Percentiles rank a stretch among this genome's conserved stretches.
Conservation (phyloP, 2,329 filamentous ascomycete species). For the Phaeosphaeriaceae sp. region DNA sequence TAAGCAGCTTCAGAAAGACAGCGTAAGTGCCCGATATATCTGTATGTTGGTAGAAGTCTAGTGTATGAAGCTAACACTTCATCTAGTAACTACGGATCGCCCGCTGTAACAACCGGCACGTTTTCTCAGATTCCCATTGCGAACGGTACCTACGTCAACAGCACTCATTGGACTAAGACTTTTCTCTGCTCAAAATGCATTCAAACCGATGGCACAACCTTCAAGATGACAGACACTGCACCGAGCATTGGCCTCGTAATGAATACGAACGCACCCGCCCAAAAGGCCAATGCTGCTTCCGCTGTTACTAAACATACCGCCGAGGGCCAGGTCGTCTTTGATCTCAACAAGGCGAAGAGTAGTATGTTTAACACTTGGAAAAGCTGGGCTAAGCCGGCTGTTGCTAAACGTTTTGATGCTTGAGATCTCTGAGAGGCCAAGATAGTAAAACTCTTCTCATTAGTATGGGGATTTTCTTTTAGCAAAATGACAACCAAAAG, state of each 20-base stretch:
- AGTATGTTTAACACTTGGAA: constrained; percentile 34
- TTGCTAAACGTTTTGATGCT: constrained; percentile 3
- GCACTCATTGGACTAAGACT: constrained; percentile 60
- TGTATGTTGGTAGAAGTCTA: neutral
- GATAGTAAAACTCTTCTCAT: too few species aligned
- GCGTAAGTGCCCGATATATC: constrained; percentile 19
- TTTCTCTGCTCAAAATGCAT: constrained; percentile 57
- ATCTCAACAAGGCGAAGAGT: constrained; percentile 31
- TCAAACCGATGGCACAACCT: constrained; percentile 36
- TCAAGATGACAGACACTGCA: constrained; percentile 23
- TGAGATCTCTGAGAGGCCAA: neutral
- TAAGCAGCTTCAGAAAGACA: constrained; percentile 54
- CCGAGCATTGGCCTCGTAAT: constrained; percentile 34
- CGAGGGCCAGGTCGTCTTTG: constrained; percentile 29
- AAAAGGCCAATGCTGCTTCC: constrained; percentile 20
- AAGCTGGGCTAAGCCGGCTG: constrained; percentile 20
- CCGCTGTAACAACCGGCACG: constrained; percentile 53
- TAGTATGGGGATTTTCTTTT: neutral
- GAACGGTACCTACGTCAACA: constrained; percentile 60
- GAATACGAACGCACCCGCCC: constrained; percentile 25
- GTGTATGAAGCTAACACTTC: neutral
- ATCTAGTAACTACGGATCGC: constrained; percentile 54
- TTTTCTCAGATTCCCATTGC: constrained; percentile 55
- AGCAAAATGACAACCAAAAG: neutral
- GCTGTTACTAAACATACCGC: constrained; percentile 27